Percentiles rank a stretch among this genome's conserved stretches.
Conservation (phyloP, 352 stramenopile species). For the Globisporangium ultimum region DNA sequence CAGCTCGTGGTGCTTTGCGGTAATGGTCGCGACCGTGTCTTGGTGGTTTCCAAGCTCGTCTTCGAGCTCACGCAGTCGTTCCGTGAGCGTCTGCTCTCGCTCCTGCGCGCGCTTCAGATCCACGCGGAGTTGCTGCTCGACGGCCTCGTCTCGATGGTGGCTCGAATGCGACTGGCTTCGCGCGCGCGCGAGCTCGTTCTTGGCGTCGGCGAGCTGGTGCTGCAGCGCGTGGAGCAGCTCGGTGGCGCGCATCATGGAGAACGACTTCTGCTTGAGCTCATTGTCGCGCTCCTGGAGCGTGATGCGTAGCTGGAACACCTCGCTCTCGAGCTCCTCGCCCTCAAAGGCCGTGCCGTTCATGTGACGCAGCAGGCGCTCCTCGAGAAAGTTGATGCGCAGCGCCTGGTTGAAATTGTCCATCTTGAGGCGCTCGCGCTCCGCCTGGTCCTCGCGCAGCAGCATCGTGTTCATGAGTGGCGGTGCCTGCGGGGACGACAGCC, state of each 20-base stretch:
- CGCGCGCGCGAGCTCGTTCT: constrained; percentile 23
- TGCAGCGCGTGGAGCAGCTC: constrained; percentile 58
- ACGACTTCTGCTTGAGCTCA: constrained; percentile 53
- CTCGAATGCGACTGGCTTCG: not conserved
- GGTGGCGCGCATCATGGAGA: constrained; percentile 57
- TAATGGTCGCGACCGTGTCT: constrained; percentile 25
- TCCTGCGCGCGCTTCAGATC: constrained; percentile 33
- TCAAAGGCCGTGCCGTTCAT: constrained; percentile 60
- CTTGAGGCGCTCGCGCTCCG: constrained; percentile 41
- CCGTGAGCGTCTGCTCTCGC: constrained; percentile 24
- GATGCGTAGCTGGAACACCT: constrained; percentile 50
- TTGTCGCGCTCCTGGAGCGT: constrained; percentile 61
- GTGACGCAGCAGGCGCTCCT: constrained; percentile 61
- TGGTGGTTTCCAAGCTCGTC: constrained; percentile 27
- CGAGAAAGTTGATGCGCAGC: constrained; percentile 31
- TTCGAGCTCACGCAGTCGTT: constrained; percentile 35
- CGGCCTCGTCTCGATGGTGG: constrained; percentile 9
- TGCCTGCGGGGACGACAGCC: no score
- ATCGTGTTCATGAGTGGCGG: constrained; percentile 3
- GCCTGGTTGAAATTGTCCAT: constrained; percentile 58
- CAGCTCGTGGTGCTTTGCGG: constrained; percentile 32
- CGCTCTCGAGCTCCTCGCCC: constrained; percentile 58
- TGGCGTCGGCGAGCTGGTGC: constrained; percentile 29
- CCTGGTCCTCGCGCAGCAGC: constrained; percentile 16
- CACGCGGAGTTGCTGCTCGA: constrained; percentile 33